These are phyloP conservation scores for Dioscorea alata DNA, from an alignment of 106 monocot genomes.

Conservation along the genomic window DNA sequence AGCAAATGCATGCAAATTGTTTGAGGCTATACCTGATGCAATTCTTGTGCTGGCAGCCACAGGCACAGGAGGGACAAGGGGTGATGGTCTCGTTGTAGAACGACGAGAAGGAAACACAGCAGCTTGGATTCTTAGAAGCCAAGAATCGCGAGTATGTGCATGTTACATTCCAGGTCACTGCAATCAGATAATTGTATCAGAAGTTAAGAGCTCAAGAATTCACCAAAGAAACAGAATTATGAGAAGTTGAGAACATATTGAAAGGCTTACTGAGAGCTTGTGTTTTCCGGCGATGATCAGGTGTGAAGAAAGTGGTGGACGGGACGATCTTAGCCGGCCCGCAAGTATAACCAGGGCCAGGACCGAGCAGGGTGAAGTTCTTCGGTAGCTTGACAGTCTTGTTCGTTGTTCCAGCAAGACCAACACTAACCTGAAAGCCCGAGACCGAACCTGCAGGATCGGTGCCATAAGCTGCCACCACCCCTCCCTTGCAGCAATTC, in stretches of 20 bases:
- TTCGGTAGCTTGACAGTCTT: conserved; percentile 67
- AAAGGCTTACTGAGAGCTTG: conserved; percentile 60
- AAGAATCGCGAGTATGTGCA: conserved; percentile 70
- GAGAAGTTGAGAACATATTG: too few relatives aligned
- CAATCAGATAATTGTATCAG: neutral
- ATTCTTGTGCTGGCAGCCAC: conserved; percentile 67
- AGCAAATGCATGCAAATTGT: too few relatives aligned
- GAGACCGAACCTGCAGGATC: conserved; percentile 45
- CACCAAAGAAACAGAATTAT: too few relatives aligned
- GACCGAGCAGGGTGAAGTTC: conserved; percentile 71
- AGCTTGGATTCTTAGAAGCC: conserved; percentile 55
- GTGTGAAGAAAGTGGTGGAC: conserved; percentile 41
- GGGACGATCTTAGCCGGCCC: conserved; percentile 67
- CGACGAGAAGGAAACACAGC: conserved; percentile 74
- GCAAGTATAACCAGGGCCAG: conserved; percentile 69
- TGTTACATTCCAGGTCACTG: conserved; percentile 83
- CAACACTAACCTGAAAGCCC: conserved; percentile 65
- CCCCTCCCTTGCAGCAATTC: conserved; percentile 77
- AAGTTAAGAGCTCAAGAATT: too few relatives aligned
- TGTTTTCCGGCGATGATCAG: conserved; percentile 57
- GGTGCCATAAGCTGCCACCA: conserved; percentile 46
- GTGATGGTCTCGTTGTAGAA: conserved; percentile 76
- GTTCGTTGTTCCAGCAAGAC: conserved; percentile 64
- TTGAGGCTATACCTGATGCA: conserved; percentile 51
- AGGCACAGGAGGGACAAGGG: conserved; percentile 59